A percentile compares a stretch with the other conserved stretches of the same genome.
Evolutionary conservation across 2,329 filamentous ascomycete genomes (phyloP).

Genomic region (Neurospora sp.): DNA sequence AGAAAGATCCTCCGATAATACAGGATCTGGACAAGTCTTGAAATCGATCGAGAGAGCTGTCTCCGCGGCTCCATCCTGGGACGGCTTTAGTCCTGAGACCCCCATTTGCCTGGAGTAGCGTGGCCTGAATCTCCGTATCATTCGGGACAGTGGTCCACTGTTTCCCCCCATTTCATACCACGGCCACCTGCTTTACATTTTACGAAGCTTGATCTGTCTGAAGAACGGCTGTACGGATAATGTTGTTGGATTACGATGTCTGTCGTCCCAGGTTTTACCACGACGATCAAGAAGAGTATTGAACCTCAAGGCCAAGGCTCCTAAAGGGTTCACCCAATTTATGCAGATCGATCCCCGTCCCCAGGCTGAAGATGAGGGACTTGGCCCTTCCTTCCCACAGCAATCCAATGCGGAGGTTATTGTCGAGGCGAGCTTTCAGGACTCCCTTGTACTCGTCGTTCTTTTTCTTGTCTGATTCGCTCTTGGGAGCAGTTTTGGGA

Average conservation of each 20-base stretch:
- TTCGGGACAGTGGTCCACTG: background rate
- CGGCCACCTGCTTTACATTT: background rate
- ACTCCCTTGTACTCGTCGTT: constrained; percentile 69
- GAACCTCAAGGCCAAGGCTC: constrained; percentile 67
- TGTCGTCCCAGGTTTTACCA: background rate
- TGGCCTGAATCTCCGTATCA: background rate
- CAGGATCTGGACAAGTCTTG: background rate
- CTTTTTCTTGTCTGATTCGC: constrained; percentile 7
- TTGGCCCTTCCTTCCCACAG: constrained; percentile 92
- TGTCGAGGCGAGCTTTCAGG: constrained; percentile 80
- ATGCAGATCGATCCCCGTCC: constrained; percentile 73
- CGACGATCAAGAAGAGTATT: constrained; percentile 59
- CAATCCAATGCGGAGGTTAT: constrained; percentile 75
- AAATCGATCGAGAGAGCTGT: background rate
- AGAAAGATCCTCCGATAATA: background rate
- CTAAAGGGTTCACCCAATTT: constrained; percentile 68
- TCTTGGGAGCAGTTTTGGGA: constrained; percentile 2
- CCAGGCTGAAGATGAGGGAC: constrained; percentile 84
- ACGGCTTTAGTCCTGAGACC: background rate
- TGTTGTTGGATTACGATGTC: background rate
- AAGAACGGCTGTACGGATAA: background rate
- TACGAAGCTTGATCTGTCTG: background rate
- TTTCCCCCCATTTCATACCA: background rate
- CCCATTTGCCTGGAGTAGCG: background rate
- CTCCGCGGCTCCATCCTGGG: background rate